A percentile compares a stretch with the other conserved stretches of the same genome.
Evolutionary conservation across 257 asterid genomes (phyloP).

Genomic region (Plantago ovata): DNA sequence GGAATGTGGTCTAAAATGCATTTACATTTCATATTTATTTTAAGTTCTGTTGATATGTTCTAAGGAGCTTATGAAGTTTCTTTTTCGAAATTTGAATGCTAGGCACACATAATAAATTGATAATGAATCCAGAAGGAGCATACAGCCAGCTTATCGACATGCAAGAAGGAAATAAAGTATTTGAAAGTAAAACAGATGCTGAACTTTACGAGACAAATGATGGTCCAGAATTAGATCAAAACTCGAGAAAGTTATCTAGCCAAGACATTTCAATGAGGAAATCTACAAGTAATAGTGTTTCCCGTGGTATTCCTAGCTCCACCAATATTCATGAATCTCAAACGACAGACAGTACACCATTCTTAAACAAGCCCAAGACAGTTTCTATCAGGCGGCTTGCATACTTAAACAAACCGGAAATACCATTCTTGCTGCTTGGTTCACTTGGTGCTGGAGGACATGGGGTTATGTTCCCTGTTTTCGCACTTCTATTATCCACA

Average conservation of each 20-base stretch:
- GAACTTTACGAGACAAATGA: slow-evolving; percentile 21
- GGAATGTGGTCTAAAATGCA: too few relatives aligned
- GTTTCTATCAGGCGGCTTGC: slow-evolving; percentile 53
- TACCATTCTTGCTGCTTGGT: slow-evolving; percentile 51
- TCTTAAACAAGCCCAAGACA: slow-evolving; percentile 28
- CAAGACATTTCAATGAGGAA: slow-evolving; percentile 36
- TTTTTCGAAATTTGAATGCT: slow-evolving; percentile 7
- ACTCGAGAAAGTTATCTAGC: slow-evolving; percentile 49
- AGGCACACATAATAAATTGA: slow-evolving; percentile 75
- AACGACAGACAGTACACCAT: slow-evolving; percentile 14
- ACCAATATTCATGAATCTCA: slow-evolving; percentile 30
- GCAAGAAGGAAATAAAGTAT: slow-evolving; percentile 52
- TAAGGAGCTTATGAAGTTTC: background rate
- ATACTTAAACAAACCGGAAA: slow-evolving; percentile 57
- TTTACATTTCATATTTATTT: too few relatives aligned
- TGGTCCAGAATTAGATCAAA: slow-evolving; percentile 24
- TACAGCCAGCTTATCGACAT: slow-evolving; percentile 60
- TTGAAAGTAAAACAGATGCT: slow-evolving; percentile 17
- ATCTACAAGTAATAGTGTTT: slow-evolving; percentile 47
- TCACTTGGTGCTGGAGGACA: slow-evolving; percentile 48
- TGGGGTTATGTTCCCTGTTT: slow-evolving; percentile 65
- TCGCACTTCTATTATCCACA: slow-evolving; percentile 62
- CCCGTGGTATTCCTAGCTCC: slow-evolving; percentile 34
- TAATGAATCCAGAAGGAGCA: slow-evolving; percentile 62
- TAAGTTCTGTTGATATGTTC: too few relatives aligned